These are phyloP conservation scores for Scolecobasidium constrictum DNA, from an alignment of 2,329 filamentous ascomycete species.

Conservation along the genomic window DNA sequence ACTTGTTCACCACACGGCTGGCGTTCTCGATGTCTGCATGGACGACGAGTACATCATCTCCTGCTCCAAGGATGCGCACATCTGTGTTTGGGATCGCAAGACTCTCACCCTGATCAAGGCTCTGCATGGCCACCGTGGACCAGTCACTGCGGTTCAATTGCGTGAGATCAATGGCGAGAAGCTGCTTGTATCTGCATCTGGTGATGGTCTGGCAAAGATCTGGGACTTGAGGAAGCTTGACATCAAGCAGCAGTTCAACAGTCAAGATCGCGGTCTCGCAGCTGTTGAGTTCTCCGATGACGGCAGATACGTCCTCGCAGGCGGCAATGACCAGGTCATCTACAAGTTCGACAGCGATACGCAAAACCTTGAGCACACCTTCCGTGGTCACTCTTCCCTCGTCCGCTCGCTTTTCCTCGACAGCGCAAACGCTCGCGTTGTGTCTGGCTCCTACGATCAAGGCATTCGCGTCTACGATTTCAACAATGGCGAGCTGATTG, in stretches of 20 bases:
- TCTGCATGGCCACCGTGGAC: slow-evolving; percentile 75
- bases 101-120: slow-evolving; percentile 68
- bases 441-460: slow-evolving; percentile 90
- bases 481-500: slow-evolving; percentile 62
- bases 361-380: slow-evolving; percentile 69
- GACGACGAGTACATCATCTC: slow-evolving; percentile 89
- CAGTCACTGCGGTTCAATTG: slow-evolving; percentile 93
- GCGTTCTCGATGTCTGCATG: slow-evolving; percentile 88
- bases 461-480: slow-evolving; percentile 94
- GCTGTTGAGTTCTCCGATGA: slow-evolving; percentile 96
- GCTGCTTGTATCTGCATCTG: slow-evolving; percentile 84
- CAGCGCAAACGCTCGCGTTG: slow-evolving; percentile 69
- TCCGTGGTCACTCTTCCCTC: slow-evolving; percentile 72
- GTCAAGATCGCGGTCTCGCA: slow-evolving; percentile 85
- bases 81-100: slow-evolving; percentile 86
- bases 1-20: slow-evolving; percentile 68
- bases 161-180: slow-evolving; percentile 51
- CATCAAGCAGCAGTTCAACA: slow-evolving; percentile 80
- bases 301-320: slow-evolving; percentile 83
- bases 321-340: slow-evolving; percentile 90
- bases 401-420: slow-evolving; percentile 89
- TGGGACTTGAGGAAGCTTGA: slow-evolving; percentile 90
- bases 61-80: slow-evolving; percentile 89
- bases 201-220: slow-evolving; percentile 84
- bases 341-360: slow-evolving; percentile 94